Base-by-base conservation (phyloP, 495 filamentous ascomycete genomes). In the Penicillium atrosanguineum region DNA sequence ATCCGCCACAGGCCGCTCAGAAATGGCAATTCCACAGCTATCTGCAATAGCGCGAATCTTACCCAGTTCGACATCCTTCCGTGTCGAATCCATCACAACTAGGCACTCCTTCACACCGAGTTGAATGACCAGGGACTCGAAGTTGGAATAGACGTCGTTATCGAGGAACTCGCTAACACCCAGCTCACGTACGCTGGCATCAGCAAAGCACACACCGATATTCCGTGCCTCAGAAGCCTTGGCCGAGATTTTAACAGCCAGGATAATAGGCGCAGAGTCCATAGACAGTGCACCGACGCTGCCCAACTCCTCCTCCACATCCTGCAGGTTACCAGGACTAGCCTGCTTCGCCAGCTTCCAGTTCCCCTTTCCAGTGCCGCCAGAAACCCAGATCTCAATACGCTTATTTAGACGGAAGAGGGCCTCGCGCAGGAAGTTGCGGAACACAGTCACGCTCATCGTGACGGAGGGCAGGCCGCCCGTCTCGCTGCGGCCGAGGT, bases 81-180 rank as follows among this genome's bases (percentile, higher is more conserved):
- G 83, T 56, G 86, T 82, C 7, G 79, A 71, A 58, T 97, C 93
- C 43, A 80, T 67, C 60, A 88, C 86, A 23, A 99, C 66, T 40
- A 99, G 69, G 64, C 91, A 96, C 71, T 99, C 94, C 70, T 89
- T 95, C 37, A 96, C 91, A 11, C 94, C 95, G 1, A 97, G 79
- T 67, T 97, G 95, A 60, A 99, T 99, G 28, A 99, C 80, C 23
- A 97, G 76, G 21, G 91, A 91, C 73, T 99, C 94, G 52, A 99
- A 93, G 67, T 99, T 97, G 39, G 94, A 97, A 69, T 96, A 99
- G 12, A 96, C 77, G 66, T 99, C 95, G 60, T 97, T 99, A 76
- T 99, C 94, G 23, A 95, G 79, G 62, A 99, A 99, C 66, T 99
- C 94, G 78, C 88, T 95, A 36, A 99, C 91, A 23, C 94, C 94